Evolutionary conservation across 352 stramenopile genomes (phyloP), one percentile per base, ranked within the genome.

Genomic region (Phytophthora constricta): DNA sequence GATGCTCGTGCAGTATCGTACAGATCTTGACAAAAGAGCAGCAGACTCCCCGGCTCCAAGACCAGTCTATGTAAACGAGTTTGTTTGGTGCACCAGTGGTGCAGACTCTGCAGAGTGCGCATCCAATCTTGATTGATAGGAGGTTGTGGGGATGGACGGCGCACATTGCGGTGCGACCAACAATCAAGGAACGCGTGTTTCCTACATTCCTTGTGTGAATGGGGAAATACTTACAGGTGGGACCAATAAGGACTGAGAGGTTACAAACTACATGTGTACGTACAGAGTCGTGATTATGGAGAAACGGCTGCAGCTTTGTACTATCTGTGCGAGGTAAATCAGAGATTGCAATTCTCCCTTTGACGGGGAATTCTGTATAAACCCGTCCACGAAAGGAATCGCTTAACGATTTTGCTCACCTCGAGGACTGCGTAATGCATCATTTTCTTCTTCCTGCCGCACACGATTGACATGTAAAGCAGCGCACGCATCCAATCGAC

Each of bases 21-120:
- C n/a, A n/a, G n/a, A n/a, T n/a, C n/a, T n/a, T n/a, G n/a, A n/a
- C n/a, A n/a, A n/a, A n/a, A n/a, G n/a, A n/a, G n/a, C n/a, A n/a
- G n/a, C n/a, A n/a, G n/a, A n/a, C n/a, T n/a, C n/a, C 65, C 23
- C 33, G 51, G 45, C 1, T 23, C 11, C 23, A 54, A 47, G 43
- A 54, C 17, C 19, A 51, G 52, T 37, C 13, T 37, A 37, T 37
- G 31, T 11, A 37, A 37, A 37, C 7, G 7, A 37, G n/a, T n/a
- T n/a, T n/a, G n/a, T n/a, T n/a, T n/a, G n/a, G n/a, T n/a, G n/a
- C n/a, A n/a, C n/a, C n/a, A n/a, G n/a, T n/a, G n/a, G n/a, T n/a
- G n/a, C 31, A 37, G 31, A 37, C 7, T 37, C 13, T 37, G 13
- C 13, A 11, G 31, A 37, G 31, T 37, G 31, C 13, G 31, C 31